Evolutionary conservation across 495 filamentous ascomycete species (phyloP), one percentile per base, ranked within the genome.

Genomic region (Daldinia vernicosa): DNA sequence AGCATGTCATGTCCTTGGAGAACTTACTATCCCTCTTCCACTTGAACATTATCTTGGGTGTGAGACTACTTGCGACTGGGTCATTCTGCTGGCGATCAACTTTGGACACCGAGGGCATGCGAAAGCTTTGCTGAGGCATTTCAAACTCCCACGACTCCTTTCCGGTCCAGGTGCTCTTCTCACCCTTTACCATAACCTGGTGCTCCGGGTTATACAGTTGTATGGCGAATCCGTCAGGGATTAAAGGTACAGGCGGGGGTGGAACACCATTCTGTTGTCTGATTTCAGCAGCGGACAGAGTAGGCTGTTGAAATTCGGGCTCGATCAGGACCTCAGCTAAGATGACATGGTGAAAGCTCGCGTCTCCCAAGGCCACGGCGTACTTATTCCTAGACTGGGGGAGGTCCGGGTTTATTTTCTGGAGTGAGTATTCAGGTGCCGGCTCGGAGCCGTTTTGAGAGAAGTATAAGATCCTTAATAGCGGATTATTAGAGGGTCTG

Each of bases 141-240:
- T 94, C 92, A 78, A 99, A 99, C 62, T 94, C 92, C 89, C 94
- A 99, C 54, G 85, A 86, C 24, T 92, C 88, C 27, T 88, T 89
- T 53, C 88, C 89, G 71, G 90, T 92, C 92, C 92, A 97, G 57
- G 88, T 85, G 58, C 91, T 91, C 45, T 88, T 82, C 63, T 91
- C 87, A 76, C 92, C 87, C 76, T 84, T 88, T 47, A 98, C 84
- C 0, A 81, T 60, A 28, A 98, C 82, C 67, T 91, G 83, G 78
- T 97, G 94, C 81, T 98, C 94, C 0, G 95, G 95, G 75, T 97
- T 93, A 85, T 98, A 98, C 11, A 99, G 89, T 70, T 95, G 91
- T 59, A 98, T 85, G 17, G 86, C 84, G 78, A 98, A 97, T 56
- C 86, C 85, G 47, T 87, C 87, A 1, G 95, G 95, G 35, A 94